A percentile compares a stretch with the other conserved stretches of the same genome.
These are phyloP conservation scores for Colletotrichum gloeosporioides DNA, from an alignment of 2,329 filamentous ascomycete genomes.

Conservation along the genomic window DNA sequence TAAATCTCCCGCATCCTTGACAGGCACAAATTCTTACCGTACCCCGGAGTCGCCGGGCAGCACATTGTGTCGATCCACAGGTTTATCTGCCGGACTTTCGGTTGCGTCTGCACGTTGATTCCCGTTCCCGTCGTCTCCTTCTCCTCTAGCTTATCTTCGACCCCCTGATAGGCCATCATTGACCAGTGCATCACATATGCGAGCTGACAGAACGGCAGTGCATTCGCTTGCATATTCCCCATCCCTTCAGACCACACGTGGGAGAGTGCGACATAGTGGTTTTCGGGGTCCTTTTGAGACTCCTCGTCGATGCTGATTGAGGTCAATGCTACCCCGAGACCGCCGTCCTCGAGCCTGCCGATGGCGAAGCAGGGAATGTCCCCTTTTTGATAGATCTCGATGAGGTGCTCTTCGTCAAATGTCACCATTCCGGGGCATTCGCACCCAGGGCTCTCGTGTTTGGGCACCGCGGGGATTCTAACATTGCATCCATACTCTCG, in stretches of 20 bases:
- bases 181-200: background rate
- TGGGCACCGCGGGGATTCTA: background rate
- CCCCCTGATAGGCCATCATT: background rate
- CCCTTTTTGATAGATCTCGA: background rate
- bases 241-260: slow-evolving; percentile 9
- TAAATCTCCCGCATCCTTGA: slow-evolving; percentile 4
- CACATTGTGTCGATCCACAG: slow-evolving; percentile 5
- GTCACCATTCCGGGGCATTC: background rate
- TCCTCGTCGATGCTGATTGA: background rate
- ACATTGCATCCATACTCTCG: background rate
- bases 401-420: background rate
- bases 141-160: background rate
- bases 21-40: slow-evolving; percentile 1
- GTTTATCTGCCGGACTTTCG: background rate
- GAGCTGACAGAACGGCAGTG: slow-evolving; percentile 2
- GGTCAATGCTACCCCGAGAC: background rate
- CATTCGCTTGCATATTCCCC: background rate
- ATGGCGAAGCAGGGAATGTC: slow-evolving; percentile 6
- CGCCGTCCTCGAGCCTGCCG: background rate
- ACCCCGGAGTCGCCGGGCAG: background rate
- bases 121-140: background rate
- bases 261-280: slow-evolving; percentile 3
- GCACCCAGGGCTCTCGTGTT: background rate
- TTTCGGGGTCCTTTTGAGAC: background rate
- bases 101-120: background rate